Evolutionary conservation across 2,329 filamentous ascomycete genomes (phyloP), one percentile per base, ranked within the genome.

Genomic region (Penicillium sumatraense): DNA sequence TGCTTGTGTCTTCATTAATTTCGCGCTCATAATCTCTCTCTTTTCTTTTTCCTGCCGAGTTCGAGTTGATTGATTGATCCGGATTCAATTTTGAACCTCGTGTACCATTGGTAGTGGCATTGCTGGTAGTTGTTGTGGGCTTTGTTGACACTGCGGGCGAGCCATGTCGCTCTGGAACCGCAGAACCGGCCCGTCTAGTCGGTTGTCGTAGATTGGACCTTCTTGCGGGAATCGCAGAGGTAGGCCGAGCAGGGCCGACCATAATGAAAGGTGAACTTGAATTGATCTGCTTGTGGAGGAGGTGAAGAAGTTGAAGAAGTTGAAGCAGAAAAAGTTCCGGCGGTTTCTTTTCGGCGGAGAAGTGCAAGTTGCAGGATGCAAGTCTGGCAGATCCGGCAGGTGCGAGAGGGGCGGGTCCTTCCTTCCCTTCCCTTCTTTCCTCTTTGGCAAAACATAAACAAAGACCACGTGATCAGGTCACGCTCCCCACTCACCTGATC

Each of bases 1-100:
- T 99, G 72, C 97, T 99, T 7, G 93, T 98, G 74, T 96, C 92
- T 66, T 93, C 88, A 49, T 84, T 83, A 53, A 77, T 75, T 27
- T 90, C 86, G 5, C 83, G 74, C 41, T 93, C 93, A 69, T 88
- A 93, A 33, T 96, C 90, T 68, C 90, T 85, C 65, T 95, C 90
- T 74, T 96, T 96, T 68, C 93, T 87, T 80, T 97, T 96, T 41
- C 81, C 82, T 21, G 86, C 85, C 27, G 86, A 85, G 27, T n/a
- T n/a, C n/a, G 82, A 75, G 47, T 82, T 81, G 24, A 83, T 21
- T n/a, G 42, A 75, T 27, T 79, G 78, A 5, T 74, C 71, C 16
- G 63, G 72, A 11, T 76, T 78, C 2, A 80, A 78, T 61, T 74
- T 75, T 33, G 69, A 66, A 3, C 48, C 51, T 51, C 80, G 75